phyloP scores from a whole-genome alignment of 306 rosid species.

The Citrullus colocynthis region DNA sequence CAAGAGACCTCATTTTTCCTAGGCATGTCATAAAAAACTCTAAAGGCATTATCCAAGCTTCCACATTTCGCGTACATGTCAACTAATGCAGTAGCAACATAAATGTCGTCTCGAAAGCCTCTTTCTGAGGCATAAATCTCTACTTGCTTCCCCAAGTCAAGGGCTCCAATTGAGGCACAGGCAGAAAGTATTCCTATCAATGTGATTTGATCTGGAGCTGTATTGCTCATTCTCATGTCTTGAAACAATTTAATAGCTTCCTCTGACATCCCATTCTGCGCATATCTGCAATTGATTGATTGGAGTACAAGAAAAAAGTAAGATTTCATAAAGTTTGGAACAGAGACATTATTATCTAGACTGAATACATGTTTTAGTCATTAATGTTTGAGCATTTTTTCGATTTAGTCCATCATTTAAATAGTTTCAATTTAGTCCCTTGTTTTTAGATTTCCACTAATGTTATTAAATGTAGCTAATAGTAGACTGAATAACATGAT shows the following conservation, averaged over 20 bases:
- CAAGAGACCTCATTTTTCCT: conserved; percentile 77
- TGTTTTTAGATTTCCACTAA: neutral
- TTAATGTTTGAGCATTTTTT: neutral
- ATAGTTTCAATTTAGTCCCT: neutral
- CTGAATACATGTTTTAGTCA: neutral
- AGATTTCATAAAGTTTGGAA: neutral
- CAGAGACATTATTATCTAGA: neutral
- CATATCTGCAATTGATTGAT: conserved; percentile 41
- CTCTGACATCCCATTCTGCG: conserved; percentile 86
- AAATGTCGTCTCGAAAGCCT: conserved; percentile 48
- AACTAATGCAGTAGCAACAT: conserved; percentile 63
- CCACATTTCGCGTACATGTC: conserved; percentile 98
- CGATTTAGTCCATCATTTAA: too few relatives aligned
- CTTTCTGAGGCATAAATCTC: conserved; percentile 54
- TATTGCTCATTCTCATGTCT: conserved; percentile 39
- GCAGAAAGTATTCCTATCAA: conserved; percentile 62
- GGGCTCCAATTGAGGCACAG: conserved; percentile 66
- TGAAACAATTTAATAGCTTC: conserved; percentile 58
- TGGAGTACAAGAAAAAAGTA: neutral
- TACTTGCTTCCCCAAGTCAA: conserved; percentile 60
- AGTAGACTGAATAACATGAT: neutral
- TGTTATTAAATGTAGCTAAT: neutral
- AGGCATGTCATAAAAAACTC: conserved; percentile 65
- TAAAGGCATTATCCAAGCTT: conserved; percentile 53
- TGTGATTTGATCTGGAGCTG: conserved; percentile 60